Conservation (phyloP, 2,329 filamentous ascomycete species). For the Cytospora chrysosperma region DNA sequence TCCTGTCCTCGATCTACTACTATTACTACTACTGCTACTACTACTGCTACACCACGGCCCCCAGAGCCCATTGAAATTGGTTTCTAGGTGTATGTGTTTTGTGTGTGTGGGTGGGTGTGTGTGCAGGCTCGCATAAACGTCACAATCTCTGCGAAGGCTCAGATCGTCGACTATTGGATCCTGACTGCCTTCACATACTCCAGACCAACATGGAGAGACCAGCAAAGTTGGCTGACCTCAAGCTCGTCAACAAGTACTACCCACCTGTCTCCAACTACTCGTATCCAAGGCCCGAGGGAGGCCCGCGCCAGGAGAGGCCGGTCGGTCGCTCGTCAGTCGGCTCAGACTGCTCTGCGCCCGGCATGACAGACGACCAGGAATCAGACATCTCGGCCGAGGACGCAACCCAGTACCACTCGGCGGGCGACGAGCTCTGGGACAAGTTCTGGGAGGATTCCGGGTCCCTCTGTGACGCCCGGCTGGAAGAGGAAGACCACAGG, state of each 20-base stretch:
- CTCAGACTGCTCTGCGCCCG: conserved; percentile 21
- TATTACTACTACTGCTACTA: no score
- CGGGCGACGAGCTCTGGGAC: conserved; percentile 22
- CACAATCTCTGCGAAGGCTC: neutral
- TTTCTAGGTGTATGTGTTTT: neutral
- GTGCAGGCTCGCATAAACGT: neutral
- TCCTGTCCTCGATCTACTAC: neutral
- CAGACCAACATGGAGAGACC: conserved; percentile 18
- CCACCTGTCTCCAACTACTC: conserved; percentile 23
- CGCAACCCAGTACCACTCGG: conserved; percentile 15
- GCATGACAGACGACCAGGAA: conserved; percentile 23
- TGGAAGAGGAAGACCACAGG: conserved; percentile 2
- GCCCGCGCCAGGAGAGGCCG: neutral
- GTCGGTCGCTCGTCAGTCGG: conserved; percentile 22
- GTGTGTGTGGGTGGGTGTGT: neutral
- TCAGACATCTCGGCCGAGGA: conserved; percentile 19
- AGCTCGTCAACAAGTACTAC: conserved; percentile 25
- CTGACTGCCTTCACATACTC: neutral
- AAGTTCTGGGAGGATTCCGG: conserved; percentile 24
- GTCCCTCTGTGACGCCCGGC: conserved; percentile 16
- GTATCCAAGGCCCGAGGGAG: conserved; percentile 14
- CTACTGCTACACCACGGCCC: neutral
- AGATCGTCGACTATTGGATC: neutral
- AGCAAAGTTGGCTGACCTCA: conserved; percentile 20
- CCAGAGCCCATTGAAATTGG: neutral